Evolutionary conservation across 2,329 filamentous ascomycete genomes (phyloP).

Genomic region (Cytospora piceae): DNA sequence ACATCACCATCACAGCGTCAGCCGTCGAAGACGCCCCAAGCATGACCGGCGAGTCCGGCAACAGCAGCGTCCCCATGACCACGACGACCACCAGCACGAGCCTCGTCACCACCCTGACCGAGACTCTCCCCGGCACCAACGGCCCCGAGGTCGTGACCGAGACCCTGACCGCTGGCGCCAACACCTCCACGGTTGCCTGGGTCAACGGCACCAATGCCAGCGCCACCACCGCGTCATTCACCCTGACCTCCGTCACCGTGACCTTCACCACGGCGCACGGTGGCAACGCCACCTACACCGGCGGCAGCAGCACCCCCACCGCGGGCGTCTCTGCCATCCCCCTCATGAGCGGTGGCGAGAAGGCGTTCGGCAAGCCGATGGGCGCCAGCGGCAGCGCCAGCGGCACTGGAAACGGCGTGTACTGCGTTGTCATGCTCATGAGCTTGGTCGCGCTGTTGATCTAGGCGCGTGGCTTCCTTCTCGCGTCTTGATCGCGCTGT

Average conservation of each 20-base stretch:
- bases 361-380: slow-evolving; percentile 37
- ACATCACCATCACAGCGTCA: slow-evolving; percentile 18
- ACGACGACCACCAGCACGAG: slow-evolving; percentile 24
- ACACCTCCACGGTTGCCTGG: slow-evolving; percentile 28
- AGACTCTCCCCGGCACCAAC: slow-evolving; percentile 7
- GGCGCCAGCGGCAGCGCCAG: slow-evolving; percentile 39
- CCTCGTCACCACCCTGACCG: slow-evolving; percentile 23
- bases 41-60: slow-evolving; percentile 4
- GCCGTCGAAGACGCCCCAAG: slow-evolving; percentile 13
- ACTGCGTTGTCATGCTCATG: slow-evolving; percentile 43
- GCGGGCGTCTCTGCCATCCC: slow-evolving; percentile 31
- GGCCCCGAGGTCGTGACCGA: slow-evolving; percentile 24
- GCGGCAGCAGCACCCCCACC: slow-evolving; percentile 28
- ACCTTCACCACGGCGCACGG: slow-evolving; percentile 38
- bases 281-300: slow-evolving; percentile 33
- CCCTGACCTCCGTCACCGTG: slow-evolving; percentile 24
- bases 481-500: neutral
- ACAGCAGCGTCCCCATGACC: slow-evolving; percentile 4
- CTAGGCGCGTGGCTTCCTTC: slow-evolving; percentile 32
- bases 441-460: slow-evolving; percentile 41
- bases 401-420: slow-evolving; percentile 40
- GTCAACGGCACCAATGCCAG: slow-evolving; percentile 33
- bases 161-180: slow-evolving; percentile 20
- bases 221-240: neutral
- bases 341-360: slow-evolving; percentile 40